phyloP scores from a whole-genome alignment of 1,284 basidiomycete species.

The Polyporus tsugae region DNA sequence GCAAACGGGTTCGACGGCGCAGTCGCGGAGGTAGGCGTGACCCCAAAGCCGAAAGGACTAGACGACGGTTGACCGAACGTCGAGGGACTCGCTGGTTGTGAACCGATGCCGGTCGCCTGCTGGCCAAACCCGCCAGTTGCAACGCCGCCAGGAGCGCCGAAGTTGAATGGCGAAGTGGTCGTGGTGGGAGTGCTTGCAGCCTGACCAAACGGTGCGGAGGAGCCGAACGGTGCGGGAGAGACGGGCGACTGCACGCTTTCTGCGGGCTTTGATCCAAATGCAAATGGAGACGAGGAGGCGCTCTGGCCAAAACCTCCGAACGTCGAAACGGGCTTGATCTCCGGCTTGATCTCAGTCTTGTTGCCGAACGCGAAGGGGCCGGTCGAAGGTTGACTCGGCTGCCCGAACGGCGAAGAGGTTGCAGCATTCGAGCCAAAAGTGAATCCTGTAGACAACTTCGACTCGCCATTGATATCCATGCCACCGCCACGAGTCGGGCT shows the following conservation, averaged over 20 bases:
- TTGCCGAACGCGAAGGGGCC: constrained; percentile 36
- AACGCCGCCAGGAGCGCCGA: constrained; percentile 31
- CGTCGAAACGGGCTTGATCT: constrained; percentile 32
- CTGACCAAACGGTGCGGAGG: constrained; percentile 35
- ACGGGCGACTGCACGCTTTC: constrained; percentile 33
- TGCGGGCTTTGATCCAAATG: constrained; percentile 39
- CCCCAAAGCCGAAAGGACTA: constrained; percentile 37
- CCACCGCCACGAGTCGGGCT: constrained; percentile 42
- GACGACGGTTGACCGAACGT: constrained; percentile 37
- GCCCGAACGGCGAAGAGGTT: constrained; percentile 37
- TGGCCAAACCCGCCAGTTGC: constrained; percentile 41
- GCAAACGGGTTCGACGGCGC: constrained; percentile 42
- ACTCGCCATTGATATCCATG: constrained; percentile 40
- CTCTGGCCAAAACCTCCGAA: constrained; percentile 34
- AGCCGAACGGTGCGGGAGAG: constrained; percentile 32
- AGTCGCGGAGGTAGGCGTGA: constrained; percentile 38
- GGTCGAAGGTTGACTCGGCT: constrained; percentile 29
- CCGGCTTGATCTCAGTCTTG: constrained; percentile 32
- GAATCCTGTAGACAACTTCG: constrained; percentile 32
- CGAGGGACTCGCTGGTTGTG: constrained; percentile 40
- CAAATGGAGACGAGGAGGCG: constrained; percentile 29
- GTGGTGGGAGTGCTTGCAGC: constrained; percentile 29
- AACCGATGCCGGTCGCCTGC: constrained; percentile 26
- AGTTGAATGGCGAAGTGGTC: constrained; percentile 34
- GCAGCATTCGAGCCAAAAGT: constrained; percentile 30